Evolutionary conservation across 2,329 filamentous ascomycete species (phyloP), one percentile per base, ranked within the genome.

Genomic region (Amesomyces nigricolor): DNA sequence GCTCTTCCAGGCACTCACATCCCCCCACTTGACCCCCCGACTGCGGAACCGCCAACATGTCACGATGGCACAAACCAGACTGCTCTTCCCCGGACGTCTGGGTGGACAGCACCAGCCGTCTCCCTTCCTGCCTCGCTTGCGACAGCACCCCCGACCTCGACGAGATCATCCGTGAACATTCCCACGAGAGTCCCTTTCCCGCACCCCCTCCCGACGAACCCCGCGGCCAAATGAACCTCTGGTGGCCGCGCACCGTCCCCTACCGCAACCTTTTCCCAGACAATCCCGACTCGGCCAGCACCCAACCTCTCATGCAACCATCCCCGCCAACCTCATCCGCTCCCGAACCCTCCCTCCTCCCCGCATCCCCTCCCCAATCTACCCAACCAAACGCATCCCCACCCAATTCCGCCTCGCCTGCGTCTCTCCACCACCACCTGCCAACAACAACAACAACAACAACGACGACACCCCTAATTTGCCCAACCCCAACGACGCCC

Each of bases 191-290:
- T 22, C 30, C 52, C 11, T 49, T 54, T 19, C 46, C 46, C 2
- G 46, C 13, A 9, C 52, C 52, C 4, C 52, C 52, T 4, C 38
- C 51, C 4, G 51, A 49, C 30, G n/a, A 54, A n/a, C 51, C 45
- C 2, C 39, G 13, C 3, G 46, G 52, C 5, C 16, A 44, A 19
- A 54, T 54, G 52, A 44, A 45, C 46, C 52, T 54, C 29, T 54
- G 52, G 52, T 54, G 52, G 46, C 52, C 52, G 16, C 46, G 22
- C 9, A 49, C 46, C 2, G 52, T 54, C 6, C 52, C 52, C 3
- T 54, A 44, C 17, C 6, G 30, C 30, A 32, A 32, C 5, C 30
- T 32, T 4, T 32, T 32, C 30, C 30, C 30, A 8, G 30, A 32
- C 30, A 4, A 32, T 4, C 30, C 30, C 30, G 30, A 32, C 10